These are phyloP conservation scores for Neocucurbitaria cava DNA, from an alignment of 2,329 filamentous ascomycete genomes.

Conservation along the genomic window DNA sequence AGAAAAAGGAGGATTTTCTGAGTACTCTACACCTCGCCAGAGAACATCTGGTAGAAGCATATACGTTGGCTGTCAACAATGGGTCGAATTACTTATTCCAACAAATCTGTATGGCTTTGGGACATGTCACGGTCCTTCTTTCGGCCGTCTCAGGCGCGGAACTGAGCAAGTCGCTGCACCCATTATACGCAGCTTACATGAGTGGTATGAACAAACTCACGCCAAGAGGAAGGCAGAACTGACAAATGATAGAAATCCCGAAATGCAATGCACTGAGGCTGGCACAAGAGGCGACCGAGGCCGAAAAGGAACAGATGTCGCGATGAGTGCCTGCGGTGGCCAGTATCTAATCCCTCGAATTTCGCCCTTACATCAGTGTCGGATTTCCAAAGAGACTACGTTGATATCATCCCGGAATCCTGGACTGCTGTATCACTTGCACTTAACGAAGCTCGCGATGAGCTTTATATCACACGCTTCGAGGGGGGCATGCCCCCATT, in stretches of 20 bases:
- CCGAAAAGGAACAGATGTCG: constrained; percentile 55
- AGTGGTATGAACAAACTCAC: constrained; percentile 32
- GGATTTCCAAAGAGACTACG: constrained; percentile 77
- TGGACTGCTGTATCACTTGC: constrained; percentile 91
- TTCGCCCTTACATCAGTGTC: constrained; percentile 49
- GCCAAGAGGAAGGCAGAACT: not conserved
- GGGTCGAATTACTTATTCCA: constrained; percentile 67
- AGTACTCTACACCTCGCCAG: constrained; percentile 70
- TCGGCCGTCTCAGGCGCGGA: constrained; percentile 45
- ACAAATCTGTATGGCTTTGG: constrained; percentile 45
- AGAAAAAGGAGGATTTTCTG: constrained; percentile 55
- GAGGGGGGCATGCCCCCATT: constrained; percentile 79
- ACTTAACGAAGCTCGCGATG: constrained; percentile 79
- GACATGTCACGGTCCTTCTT: constrained; percentile 48
- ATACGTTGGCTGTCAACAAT: constrained; percentile 60
- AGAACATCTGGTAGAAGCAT: constrained; percentile 69
- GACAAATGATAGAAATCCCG: constrained; percentile 64
- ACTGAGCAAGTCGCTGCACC: constrained; percentile 44
- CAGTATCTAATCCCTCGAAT: constrained; percentile 40
- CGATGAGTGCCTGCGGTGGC: constrained; percentile 51
- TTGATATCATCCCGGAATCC: constrained; percentile 80
- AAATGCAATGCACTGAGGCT: constrained; percentile 72
- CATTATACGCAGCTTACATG: constrained; percentile 49
- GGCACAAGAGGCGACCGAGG: constrained; percentile 64
- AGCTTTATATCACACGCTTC: constrained; percentile 88